Conservation (phyloP, 2,329 filamentous ascomycete genomes). For the Aureobasidium sp. region DNA sequence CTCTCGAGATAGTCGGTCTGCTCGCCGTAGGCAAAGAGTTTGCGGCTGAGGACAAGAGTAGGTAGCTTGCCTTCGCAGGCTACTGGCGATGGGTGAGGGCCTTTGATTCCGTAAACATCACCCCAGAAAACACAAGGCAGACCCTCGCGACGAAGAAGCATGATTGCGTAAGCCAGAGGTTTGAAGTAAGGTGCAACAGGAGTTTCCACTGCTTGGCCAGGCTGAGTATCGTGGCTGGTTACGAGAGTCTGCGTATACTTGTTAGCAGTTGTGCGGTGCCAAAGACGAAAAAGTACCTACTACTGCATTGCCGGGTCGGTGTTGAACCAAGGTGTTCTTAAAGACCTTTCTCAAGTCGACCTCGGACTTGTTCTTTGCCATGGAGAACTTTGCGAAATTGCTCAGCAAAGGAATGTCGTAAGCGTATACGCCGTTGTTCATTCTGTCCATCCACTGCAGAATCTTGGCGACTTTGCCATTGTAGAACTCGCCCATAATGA, state of each 20-base stretch:
- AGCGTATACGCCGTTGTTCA: conserved; percentile 5
- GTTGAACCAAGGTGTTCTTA: conserved; percentile 49
- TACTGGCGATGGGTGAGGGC: conserved; percentile 43
- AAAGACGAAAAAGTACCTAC: neutral
- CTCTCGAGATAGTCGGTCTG: conserved; percentile 56
- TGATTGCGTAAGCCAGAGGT: conserved; percentile 61
- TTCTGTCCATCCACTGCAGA: conserved; percentile 39
- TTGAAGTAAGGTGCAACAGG: conserved; percentile 61
- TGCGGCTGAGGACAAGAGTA: conserved; percentile 52
- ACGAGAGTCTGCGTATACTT: conserved; percentile 47
- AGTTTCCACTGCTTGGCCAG: conserved; percentile 54
- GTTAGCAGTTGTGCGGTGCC: neutral
- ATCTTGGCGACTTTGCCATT: conserved; percentile 49
- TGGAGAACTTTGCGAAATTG: conserved; percentile 50
- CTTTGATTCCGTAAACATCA: conserved; percentile 56
- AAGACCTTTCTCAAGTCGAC: conserved; percentile 47
- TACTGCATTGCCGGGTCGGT: conserved; percentile 48
- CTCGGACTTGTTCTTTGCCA: conserved; percentile 10
- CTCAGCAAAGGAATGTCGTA: conserved; percentile 37
- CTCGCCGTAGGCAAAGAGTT: conserved; percentile 57
- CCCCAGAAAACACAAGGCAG: conserved; percentile 64
- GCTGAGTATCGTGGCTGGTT: conserved; percentile 63
- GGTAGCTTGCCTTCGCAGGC: conserved; percentile 36
- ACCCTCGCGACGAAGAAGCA: conserved; percentile 56
- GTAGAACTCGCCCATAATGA: conserved; percentile 66